Evolutionary conservation across 2,329 filamentous ascomycete genomes (phyloP).

Genomic region (Nannizziopsis barbatae): DNA sequence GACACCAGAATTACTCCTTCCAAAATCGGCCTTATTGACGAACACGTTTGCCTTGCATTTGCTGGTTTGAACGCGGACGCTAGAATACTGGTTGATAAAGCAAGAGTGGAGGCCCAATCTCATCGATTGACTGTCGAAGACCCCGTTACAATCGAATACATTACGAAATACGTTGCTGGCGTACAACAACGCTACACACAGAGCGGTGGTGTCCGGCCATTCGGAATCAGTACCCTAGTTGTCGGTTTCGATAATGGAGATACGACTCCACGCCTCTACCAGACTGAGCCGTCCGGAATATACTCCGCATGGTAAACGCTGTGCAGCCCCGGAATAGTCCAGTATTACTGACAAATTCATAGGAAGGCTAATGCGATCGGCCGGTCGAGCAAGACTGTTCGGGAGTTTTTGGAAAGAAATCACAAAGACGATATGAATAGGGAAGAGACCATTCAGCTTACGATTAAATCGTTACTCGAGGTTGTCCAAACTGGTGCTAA

Average conservation of each 20-base stretch:
- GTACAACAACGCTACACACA: slow-evolving; percentile 99
- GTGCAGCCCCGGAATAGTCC: background rate
- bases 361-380: slow-evolving; percentile 99
- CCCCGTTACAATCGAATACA: slow-evolving; percentile 96
- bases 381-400: slow-evolving; percentile 95
- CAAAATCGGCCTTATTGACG: slow-evolving; percentile 93
- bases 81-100: slow-evolving; percentile 95
- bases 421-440: slow-evolving; percentile 98
- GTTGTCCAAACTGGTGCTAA: slow-evolving; percentile 98
- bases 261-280: slow-evolving; percentile 79
- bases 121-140: slow-evolving; percentile 96
- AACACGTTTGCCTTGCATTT: slow-evolving; percentile 92
- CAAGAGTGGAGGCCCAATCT: slow-evolving; percentile 90
- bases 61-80: slow-evolving; percentile 96
- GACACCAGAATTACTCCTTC: slow-evolving; percentile 98
- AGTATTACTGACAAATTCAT: slow-evolving; percentile 10
- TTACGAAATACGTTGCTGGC: slow-evolving; percentile 95
- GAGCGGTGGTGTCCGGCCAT: slow-evolving; percentile 95
- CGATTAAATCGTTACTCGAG: slow-evolving; percentile 95
- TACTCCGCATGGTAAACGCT: slow-evolving; percentile 84
- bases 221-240: slow-evolving; percentile 94
- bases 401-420: slow-evolving; percentile 96
- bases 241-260: slow-evolving; percentile 97
- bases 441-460: slow-evolving; percentile 88
- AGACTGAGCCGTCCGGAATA: slow-evolving; percentile 98